Conservation (phyloP, 1,139 yeast species). For the Hansenula lynferdii region DNA sequence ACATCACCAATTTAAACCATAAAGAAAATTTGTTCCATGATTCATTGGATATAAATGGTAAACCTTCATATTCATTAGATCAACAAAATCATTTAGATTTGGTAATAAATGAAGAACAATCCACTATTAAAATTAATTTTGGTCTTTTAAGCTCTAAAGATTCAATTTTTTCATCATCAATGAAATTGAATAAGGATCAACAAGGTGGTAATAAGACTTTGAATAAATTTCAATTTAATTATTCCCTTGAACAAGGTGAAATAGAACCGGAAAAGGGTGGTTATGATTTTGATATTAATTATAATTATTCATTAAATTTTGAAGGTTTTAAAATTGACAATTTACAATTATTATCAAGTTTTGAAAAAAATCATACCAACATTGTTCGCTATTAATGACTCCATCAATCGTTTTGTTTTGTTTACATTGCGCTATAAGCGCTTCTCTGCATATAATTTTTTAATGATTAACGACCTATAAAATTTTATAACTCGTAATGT, state of each 20-base stretch:
- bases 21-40: not conserved
- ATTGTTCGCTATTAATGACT: slow-evolving; percentile 1
- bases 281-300: not conserved
- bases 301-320: not conserved
- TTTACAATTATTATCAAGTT: not conserved
- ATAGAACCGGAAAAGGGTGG: slow-evolving; percentile 1
- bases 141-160: not conserved
- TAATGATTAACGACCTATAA: too few relatives aligned
- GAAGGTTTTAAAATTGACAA: not conserved
- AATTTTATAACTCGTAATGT: too few relatives aligned
- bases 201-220: too few relatives aligned
- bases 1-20: not conserved
- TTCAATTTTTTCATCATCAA: too few relatives aligned
- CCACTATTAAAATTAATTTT: not conserved
- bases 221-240: too few relatives aligned
- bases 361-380: not conserved
- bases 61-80: not conserved
- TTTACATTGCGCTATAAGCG: too few relatives aligned
- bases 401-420: too few relatives aligned
- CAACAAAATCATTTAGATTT: slow-evolving; percentile 1
- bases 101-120: slow-evolving; percentile 1
- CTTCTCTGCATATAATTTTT: too few relatives aligned
- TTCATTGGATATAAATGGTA: not conserved
- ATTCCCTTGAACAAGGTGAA: not conserved
- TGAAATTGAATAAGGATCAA: not conserved